A percentile compares a stretch with the other conserved stretches of the same genome.
phyloP scores from a whole-genome alignment of 352 stramenopile species.

The Phytophthora multivora region DNA sequence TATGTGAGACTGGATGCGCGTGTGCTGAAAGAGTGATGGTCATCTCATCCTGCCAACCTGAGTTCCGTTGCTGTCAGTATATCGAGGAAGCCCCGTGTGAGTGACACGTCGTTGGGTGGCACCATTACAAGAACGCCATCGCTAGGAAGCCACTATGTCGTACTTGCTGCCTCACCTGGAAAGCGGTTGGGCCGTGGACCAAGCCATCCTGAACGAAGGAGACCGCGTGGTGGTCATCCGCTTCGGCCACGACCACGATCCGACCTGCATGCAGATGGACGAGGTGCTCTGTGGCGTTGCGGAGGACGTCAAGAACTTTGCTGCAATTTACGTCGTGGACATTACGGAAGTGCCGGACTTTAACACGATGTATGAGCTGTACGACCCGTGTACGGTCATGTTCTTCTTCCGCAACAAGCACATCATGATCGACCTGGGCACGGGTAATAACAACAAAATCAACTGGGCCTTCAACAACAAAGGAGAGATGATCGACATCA shows the following conservation, averaged over 20 bases:
- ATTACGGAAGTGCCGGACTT: conserved; percentile 98
- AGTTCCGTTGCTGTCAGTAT: conserved; percentile 4
- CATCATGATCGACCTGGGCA: conserved; percentile 99
- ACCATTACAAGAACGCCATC: neutral
- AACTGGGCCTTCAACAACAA: conserved; percentile 98
- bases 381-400: conserved; percentile 99
- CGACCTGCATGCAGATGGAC: conserved; percentile 99
- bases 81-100: conserved; percentile 1
- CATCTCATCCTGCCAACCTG: conserved; percentile 7
- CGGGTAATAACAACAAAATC: conserved; percentile 99
- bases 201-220: conserved; percentile 98
- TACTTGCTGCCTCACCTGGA: conserved; percentile 98
- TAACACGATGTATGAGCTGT: conserved; percentile 99
- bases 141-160: conserved; percentile 71
- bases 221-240: conserved; percentile 99
- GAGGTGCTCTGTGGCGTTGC: conserved; percentile 95
- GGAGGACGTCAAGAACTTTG: conserved; percentile 99
- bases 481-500: conserved; percentile 99
- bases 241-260: conserved; percentile 98
- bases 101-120: conserved; percentile 14
- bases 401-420: conserved; percentile 99
- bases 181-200: conserved; percentile 98
- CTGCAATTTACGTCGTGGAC: conserved; percentile 96
- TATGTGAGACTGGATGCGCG: conserved; percentile 19
- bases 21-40: conserved; percentile 30